Conservation (phyloP, 1,139 yeast species). For the Diutina scorzettiae region DNA sequence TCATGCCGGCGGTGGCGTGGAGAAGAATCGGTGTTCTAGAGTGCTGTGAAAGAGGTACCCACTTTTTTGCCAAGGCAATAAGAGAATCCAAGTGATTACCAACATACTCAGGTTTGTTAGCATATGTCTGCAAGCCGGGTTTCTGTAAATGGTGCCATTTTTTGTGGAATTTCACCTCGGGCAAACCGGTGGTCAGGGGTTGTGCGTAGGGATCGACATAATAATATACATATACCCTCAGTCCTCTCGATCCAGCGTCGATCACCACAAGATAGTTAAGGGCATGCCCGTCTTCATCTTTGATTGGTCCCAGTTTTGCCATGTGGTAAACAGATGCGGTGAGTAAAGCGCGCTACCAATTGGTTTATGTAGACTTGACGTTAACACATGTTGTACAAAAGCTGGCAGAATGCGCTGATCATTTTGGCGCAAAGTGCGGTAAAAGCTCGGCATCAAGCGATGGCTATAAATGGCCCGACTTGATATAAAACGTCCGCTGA, state of each 20-base stretch:
- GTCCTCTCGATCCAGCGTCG: conserved; percentile 79
- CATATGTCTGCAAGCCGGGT: conserved; percentile 60
- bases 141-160: conserved; percentile 49
- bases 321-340: too few species aligned
- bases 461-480: too few species aligned
- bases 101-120: conserved; percentile 36
- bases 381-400: too few species aligned
- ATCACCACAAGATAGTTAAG: conserved; percentile 60
- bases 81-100: conserved; percentile 51
- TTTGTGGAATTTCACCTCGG: conserved; percentile 31
- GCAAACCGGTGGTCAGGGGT: conserved; percentile 15
- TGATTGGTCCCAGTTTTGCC: not conserved
- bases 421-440: too few species aligned
- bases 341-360: too few species aligned
- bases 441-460: too few species aligned
- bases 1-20: conserved; percentile 76
- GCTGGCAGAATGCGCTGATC: too few species aligned
- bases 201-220: conserved; percentile 40
- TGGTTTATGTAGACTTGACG: too few species aligned
- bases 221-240: conserved; percentile 60
- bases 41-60: conserved; percentile 59
- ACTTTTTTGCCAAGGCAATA: conserved; percentile 39
- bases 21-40: conserved; percentile 64
- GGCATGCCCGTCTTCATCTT: conserved; percentile 16
- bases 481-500: too few species aligned